Evolutionary conservation across 371 early-diverging fungal species (phyloP), one percentile per base, ranked within the genome.

Genomic region (Mucor irregularis): DNA sequence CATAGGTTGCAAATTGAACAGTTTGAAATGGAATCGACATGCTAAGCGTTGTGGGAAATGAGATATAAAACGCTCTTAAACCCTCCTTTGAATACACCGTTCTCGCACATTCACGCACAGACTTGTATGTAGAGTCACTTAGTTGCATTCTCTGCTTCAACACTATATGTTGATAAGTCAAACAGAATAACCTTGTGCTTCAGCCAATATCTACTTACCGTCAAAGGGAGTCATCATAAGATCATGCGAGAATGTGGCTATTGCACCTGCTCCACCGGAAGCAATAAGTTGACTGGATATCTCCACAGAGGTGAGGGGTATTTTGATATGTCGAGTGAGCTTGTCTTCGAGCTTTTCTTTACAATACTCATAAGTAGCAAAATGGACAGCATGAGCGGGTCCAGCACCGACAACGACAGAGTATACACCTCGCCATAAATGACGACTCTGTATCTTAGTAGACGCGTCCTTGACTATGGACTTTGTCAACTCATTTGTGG

Each of bases 101-200:
- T 17, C 64, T 55, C 0, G 89, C 91, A 61, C 94, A 94, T 13
- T 88, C 83, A 10, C 82, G 25, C 14, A 93, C 84, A 33, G 71
- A 84, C 17, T 77, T 73, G 61, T 92, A 87, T 3, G 69, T 68
- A 0, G 88, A 80, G 42, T 85, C 82, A 34, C 82, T 83, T 26
- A 94, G 66, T 69, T 97, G 98, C 96, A 96, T 95, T n/a, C 98
- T 82, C 69, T 97, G 97, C 71, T 97, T 97, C 62, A 96, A 75
- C 26, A 97, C 97, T 88, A 68, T 28, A 24, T 26, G 2, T 2
- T 13, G n/a, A 44, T 33, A 39, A 38, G 19, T 38, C 1, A 17
- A 17, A 17, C 38, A 13, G 21, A 9, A n/a, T 25, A 43, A 11
- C 14, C n/a, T 2, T 57, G 5, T 43, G n/a, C 34, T 24, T 16